Conservation (phyloP, 148 eudicot species). For the Silene conica region DNA sequence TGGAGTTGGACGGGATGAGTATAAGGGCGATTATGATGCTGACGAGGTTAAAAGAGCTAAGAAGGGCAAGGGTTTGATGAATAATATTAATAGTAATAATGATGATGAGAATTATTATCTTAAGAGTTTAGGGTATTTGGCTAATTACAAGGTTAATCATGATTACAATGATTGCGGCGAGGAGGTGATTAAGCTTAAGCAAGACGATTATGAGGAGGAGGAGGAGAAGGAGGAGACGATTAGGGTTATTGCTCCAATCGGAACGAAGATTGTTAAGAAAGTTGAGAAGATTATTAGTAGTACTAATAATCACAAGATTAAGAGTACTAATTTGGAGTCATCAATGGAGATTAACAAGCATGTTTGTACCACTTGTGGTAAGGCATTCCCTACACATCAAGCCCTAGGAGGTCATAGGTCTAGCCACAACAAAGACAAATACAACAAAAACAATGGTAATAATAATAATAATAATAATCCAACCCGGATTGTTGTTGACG, state of each 20-base stretch:
- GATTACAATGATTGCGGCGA: neutral
- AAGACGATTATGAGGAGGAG: neutral
- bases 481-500: neutral
- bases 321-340: neutral
- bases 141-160: neutral
- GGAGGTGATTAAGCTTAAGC: neutral
- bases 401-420: conserved; percentile 45
- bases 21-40: neutral
- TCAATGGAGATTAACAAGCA: no score
- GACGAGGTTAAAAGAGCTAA: neutral
- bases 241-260: neutral
- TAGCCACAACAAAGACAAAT: conserved; percentile 30
- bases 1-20: neutral
- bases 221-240: neutral
- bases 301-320: conserved; percentile 2
- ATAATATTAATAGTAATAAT: neutral
- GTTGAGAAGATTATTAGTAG: conserved; percentile 1
- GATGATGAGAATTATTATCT: neutral
- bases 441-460: no score
- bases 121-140: conserved; percentile 2
- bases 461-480: no score
- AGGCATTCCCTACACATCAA: conserved; percentile 27
- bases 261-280: conserved; percentile 5
- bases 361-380: conserved; percentile 13
- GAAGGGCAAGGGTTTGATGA: neutral